Conservation (phyloP, 2,329 filamentous ascomycete genomes). For the Aspergillus fumigatus region DNA sequence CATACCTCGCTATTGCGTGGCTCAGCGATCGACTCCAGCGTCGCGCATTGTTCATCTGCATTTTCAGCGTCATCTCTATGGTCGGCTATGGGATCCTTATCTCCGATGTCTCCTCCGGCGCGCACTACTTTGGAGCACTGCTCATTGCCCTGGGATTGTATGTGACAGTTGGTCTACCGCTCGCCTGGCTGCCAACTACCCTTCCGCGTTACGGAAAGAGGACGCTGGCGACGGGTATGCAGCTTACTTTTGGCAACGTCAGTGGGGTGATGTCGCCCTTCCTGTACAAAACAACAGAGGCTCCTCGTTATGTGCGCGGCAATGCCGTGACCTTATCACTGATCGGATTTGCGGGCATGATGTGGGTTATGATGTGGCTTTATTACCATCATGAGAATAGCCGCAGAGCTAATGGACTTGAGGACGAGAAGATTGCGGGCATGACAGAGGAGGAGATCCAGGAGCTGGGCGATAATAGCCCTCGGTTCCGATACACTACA, state of each 20-base stretch:
- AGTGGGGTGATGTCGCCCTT: conserved; percentile 71
- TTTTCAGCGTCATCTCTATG: conserved; percentile 60
- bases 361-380: conserved; percentile 54
- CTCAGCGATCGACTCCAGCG: conserved; percentile 64
- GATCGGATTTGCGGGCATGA: conserved; percentile 50
- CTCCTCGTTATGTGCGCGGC: conserved; percentile 56
- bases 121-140: conserved; percentile 72
- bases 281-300: conserved; percentile 43
- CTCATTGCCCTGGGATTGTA: conserved; percentile 72
- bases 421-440: conserved; percentile 36
- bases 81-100: conserved; percentile 67
- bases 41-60: conserved; percentile 60
- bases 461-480: conserved; percentile 42
- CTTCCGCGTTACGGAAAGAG: conserved; percentile 71
- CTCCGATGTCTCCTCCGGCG: conserved; percentile 54
- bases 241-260: conserved; percentile 66
- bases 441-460: conserved; percentile 40
- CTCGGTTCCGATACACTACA: conserved; percentile 36
- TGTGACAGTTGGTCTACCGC: conserved; percentile 50
- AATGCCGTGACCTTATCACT: conserved; percentile 59
- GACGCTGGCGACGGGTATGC: conserved; percentile 66
- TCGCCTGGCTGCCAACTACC: conserved; percentile 61
- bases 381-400: conserved; percentile 50
- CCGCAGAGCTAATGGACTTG: conserved; percentile 30
- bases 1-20: conserved; percentile 62